Evolutionary conservation across 768 basidiomycete genomes (phyloP).

Genomic region (Wakefieldia striispora): DNA sequence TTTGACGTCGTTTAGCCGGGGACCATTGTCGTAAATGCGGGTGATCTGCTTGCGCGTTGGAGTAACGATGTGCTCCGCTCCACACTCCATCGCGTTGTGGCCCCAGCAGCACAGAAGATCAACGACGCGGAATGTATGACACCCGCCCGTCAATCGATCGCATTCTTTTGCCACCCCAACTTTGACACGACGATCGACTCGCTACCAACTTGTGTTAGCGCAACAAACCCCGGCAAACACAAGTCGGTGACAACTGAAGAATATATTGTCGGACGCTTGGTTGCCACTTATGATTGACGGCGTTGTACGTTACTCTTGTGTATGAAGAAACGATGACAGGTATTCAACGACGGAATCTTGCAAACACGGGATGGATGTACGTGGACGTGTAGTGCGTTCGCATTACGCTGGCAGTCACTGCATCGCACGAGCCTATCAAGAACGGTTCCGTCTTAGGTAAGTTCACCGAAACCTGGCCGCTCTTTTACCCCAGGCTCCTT

Average conservation of each 20-base stretch:
- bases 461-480: neutral
- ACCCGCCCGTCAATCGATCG: conserved; percentile 73
- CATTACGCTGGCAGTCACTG: too few relatives aligned
- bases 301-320: neutral
- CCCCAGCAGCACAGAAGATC: conserved; percentile 54
- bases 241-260: conserved; percentile 67
- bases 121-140: conserved; percentile 53
- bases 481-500: too few relatives aligned
- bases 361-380: neutral
- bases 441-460: too few relatives aligned
- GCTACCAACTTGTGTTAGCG: conserved; percentile 54
- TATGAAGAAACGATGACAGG: neutral
- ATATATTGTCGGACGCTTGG: conserved; percentile 72
- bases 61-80: conserved; percentile 78
- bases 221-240: conserved; percentile 59
- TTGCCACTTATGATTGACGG: conserved; percentile 51
- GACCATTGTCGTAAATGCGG: conserved; percentile 81
- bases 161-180: conserved; percentile 87
- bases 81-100: conserved; percentile 81
- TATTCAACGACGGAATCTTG: neutral
- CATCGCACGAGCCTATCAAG: too few relatives aligned
- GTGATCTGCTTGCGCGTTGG: conserved; percentile 80
- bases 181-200: conserved; percentile 65
- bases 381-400: too few relatives aligned
- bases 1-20: conserved; percentile 49